Evolutionary conservation across 2,329 filamentous ascomycete species (phyloP), one percentile per base, ranked within the genome.

Genomic region (Ophiostoma sp.): DNA sequence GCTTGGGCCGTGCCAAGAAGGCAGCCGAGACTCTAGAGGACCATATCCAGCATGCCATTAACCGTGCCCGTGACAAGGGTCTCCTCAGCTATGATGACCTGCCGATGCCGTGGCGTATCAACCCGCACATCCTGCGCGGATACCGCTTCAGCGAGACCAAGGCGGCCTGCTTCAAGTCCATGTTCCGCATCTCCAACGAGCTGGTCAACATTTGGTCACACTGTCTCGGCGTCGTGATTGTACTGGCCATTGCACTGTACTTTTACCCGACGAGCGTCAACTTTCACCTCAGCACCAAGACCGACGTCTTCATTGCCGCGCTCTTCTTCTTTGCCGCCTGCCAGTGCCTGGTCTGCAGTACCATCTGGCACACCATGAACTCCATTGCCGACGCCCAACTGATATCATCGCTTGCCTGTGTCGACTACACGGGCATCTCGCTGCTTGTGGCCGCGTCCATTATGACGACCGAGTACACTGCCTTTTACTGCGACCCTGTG

Each of bases 291-390:
- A 96, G 92, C 79, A 93, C 91, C 71, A 96, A 93, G 69, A 87
- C 91, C 67, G 95, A 99, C 78, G 87, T 98, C 72, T 86, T 95
- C 77, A 93, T 99, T 73, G 94, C 94, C 0, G 93, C 91, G 31
- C 86, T 96, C 74, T 99, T 99, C 85, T 97, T 99, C 83, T 92
- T 96, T 77, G 95, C 94, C 67, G 95, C 95, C 65, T 93, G 90
- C 83, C 93, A 98, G 79, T 98, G 94, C 77, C 87, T 99, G 70
- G 88, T 94, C 77, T 99, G 95, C 88, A 96, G 91, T 73, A 94
- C 90, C 73, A 89, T 98, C 77, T 99, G 95, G 95, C 95, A 99
- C 82, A 97, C 95, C 35, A 98, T 99, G 93, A 97, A 94, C 82
- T 93, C 92, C 76, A 96, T 98, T 69, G 93, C 94, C 23, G 92